Conservation (phyloP, 306 rosid species). For the Potentilla sterilis region DNA sequence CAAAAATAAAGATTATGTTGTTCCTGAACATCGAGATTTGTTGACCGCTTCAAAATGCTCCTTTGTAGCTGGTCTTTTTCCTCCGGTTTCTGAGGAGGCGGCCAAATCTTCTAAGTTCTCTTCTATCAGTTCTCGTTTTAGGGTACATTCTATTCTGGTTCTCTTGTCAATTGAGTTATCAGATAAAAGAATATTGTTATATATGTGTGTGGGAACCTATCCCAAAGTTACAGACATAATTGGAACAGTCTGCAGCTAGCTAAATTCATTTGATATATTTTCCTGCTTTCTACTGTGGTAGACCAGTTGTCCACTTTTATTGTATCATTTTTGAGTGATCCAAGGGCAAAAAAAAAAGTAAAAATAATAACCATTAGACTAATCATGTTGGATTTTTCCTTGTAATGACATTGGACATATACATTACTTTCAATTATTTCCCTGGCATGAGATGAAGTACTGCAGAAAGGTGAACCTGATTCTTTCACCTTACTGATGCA, state of each 20-base stretch:
- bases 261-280: background rate
- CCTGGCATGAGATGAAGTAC: slow-evolving; percentile 7
- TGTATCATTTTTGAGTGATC: background rate
- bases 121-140: slow-evolving; percentile 90
- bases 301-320: background rate
- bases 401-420: background rate
- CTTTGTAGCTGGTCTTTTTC: slow-evolving; percentile 78
- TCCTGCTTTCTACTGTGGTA: background rate
- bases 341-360: background rate
- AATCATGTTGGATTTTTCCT: background rate
- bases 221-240: slow-evolving; percentile 9
- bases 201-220: slow-evolving; percentile 14
- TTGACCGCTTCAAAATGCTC: slow-evolving; percentile 77
- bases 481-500: slow-evolving; percentile 44
- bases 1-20: slow-evolving; percentile 94
- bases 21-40: slow-evolving; percentile 91
- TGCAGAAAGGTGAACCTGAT: slow-evolving; percentile 30
- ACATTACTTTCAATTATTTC: background rate
- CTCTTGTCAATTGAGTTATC: slow-evolving; percentile 5
- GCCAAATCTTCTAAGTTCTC: slow-evolving; percentile 84
- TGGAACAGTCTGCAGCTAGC: background rate
- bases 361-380: background rate
- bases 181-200: background rate
- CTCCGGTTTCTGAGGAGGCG: slow-evolving; percentile 74
- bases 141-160: slow-evolving; percentile 45